Conservation (phyloP, 1,284 basidiomycete genomes). For the Phellopilus nigrolimitatus region DNA sequence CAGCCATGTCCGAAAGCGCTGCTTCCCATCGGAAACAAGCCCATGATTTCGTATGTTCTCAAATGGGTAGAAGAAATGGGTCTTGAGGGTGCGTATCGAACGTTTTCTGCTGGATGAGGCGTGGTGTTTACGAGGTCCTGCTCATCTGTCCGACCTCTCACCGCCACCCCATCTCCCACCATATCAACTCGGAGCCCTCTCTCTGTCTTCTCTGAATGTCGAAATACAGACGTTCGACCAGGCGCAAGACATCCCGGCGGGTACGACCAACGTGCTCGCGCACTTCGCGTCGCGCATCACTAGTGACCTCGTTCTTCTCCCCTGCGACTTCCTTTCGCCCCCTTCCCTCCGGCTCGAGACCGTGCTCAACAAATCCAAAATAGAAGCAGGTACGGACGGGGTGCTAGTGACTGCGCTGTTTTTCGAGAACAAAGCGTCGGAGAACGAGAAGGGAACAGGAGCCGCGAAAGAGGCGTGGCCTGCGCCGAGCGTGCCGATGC, state of each 20-base stretch:
- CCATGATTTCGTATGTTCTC: too few species aligned
- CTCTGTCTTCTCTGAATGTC: slow-evolving; percentile 51
- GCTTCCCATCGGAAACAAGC: slow-evolving; percentile 82
- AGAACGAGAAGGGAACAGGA: slow-evolving; percentile 45
- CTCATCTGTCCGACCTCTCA: slow-evolving; percentile 78
- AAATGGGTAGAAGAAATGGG: slow-evolving; percentile 86
- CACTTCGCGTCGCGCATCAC: slow-evolving; percentile 66
- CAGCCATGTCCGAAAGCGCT: slow-evolving; percentile 80
- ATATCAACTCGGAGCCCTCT: slow-evolving; percentile 66
- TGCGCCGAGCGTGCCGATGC: too few species aligned
- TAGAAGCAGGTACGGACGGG: slow-evolving; percentile 57
- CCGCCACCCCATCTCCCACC: slow-evolving; percentile 70
- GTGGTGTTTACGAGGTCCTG: slow-evolving; percentile 53
- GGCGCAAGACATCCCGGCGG: slow-evolving; percentile 53
- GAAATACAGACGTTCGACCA: too few species aligned
- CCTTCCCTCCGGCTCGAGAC: slow-evolving; percentile 63
- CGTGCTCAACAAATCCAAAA: too few species aligned
- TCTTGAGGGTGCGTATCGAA: slow-evolving; percentile 60
- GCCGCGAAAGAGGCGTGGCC: slow-evolving; percentile 38
- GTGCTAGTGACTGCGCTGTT: slow-evolving; percentile 77
- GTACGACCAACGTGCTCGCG: slow-evolving; percentile 66
- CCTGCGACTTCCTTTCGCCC: slow-evolving; percentile 87
- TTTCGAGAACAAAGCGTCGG: slow-evolving; percentile 52
- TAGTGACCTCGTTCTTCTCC: slow-evolving; percentile 85
- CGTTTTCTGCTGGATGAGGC: too few species aligned